Evolutionary conservation across 148 eudicot species (phyloP).

Genomic region (Rheum nobile): DNA sequence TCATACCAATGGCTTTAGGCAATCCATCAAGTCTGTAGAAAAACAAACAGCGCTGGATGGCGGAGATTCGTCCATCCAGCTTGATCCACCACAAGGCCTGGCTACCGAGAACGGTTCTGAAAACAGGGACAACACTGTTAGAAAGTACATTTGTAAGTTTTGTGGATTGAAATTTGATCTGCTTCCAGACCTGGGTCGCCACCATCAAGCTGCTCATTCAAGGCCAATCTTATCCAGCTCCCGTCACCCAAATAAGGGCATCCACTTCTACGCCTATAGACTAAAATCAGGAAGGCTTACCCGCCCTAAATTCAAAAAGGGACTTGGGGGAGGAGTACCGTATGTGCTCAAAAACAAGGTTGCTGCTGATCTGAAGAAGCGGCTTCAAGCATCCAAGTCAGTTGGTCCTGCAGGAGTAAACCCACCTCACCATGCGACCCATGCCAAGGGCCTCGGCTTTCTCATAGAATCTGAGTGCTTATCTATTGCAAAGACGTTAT

Average conservation of each 20-base stretch:
- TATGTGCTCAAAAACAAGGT: slow-evolving; percentile 60
- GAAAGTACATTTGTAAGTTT: slow-evolving; percentile 65
- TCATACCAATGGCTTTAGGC: slow-evolving; percentile 57
- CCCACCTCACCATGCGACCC: slow-evolving; percentile 31
- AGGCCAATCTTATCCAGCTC: slow-evolving; percentile 33
- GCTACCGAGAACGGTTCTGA: slow-evolving; percentile 29
- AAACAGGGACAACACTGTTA: slow-evolving; percentile 23
- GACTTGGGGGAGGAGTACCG: slow-evolving; percentile 47
- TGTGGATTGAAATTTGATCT: slow-evolving; percentile 92
- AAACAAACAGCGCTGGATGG: slow-evolving; percentile 7
- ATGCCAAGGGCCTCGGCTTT: slow-evolving; percentile 47
- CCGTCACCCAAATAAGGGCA: slow-evolving; percentile 48
- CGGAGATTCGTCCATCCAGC: slow-evolving; percentile 26
- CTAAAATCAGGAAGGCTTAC: slow-evolving; percentile 74
- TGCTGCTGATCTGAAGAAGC: slow-evolving; percentile 55
- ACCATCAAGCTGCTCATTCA: slow-evolving; percentile 99
- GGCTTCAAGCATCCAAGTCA: slow-evolving; percentile 39
- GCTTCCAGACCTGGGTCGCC: slow-evolving; percentile 97
- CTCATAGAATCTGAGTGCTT: slow-evolving; percentile 71
- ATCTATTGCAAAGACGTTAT: slow-evolving; percentile 54
- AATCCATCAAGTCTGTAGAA: slow-evolving; percentile 24
- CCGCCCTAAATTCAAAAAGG: slow-evolving; percentile 73
- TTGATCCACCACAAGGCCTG: slow-evolving; percentile 14
- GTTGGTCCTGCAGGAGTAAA: slow-evolving; percentile 26
- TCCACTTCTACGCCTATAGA: slow-evolving; percentile 65